Evolutionary conservation across 768 basidiomycete genomes (phyloP), one percentile per base, ranked within the genome.

Genomic region (Melanogaster broomeanus): DNA sequence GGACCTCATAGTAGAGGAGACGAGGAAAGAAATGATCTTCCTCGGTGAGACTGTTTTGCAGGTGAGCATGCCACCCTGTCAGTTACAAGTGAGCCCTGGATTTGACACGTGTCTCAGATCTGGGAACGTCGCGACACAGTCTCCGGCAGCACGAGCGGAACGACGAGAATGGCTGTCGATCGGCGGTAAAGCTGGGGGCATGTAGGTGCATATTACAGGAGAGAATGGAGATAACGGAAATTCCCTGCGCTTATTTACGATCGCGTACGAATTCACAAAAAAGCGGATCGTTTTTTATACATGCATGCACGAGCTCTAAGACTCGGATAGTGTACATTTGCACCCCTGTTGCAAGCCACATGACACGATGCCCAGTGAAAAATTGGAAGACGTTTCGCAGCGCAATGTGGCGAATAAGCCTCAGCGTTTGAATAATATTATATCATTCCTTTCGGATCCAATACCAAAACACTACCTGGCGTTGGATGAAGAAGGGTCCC

Each of bases 1-100:
- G 70, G 96, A 99, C 74, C 77, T 99, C 51, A 90, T 95, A 54
- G 95, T 99, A 10, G 89, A 93, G 66, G 95, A 98, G 64, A 90
- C 92, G n/a, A 78, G 93, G 52, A 93, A 90, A 70, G 93, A 97
- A 65, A 94, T 99, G 92, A 96, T 99, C 48, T 94, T 97, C 67
- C 75, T 99, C 31, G 96, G 95, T 24, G 97, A 98, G 69, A 92
- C 89, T n/a, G 88, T 96, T 28, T 74, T 99, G 45, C 97, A 99
- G 81, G 94, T 94, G 55, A 52, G 62, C 8, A 41, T 39, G 40
- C 44, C 35, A 18, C 51, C 33, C n/a, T 48, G 16, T 24, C 21
- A 27, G 19, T 52, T 50, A 42, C 22, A 43, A 13, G 51, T 27
- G 41, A 50, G 55, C 39, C 45, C 46, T 40, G 24, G 48, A 25